Conservation (phyloP, 2,329 filamentous ascomycete genomes). For the Fusarium agapanthi region DNA sequence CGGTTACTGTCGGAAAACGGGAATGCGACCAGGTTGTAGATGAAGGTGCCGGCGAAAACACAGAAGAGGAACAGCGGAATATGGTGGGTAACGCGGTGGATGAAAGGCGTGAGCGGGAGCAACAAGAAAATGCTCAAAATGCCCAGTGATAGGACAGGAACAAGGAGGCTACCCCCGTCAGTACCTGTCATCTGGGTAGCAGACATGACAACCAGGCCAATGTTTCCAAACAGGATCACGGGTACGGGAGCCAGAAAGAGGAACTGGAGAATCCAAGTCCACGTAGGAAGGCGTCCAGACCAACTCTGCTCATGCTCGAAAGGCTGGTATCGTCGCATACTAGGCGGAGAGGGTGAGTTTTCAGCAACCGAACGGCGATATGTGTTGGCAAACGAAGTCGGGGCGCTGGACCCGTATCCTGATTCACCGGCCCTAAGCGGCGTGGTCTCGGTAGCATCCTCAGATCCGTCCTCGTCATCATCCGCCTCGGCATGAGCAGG, state of each 20-base stretch:
- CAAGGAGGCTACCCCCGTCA: conserved; percentile 78
- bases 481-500: conserved; percentile 35
- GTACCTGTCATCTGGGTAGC: conserved; percentile 82
- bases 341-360: conserved; percentile 33
- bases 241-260: conserved; percentile 81
- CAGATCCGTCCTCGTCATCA: conserved; percentile 36
- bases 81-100: conserved; percentile 87
- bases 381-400: conserved; percentile 63
- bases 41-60: conserved; percentile 76
- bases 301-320: conserved; percentile 84
- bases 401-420: conserved; percentile 49
- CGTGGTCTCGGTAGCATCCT: conserved; percentile 60
- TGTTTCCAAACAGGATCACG: conserved; percentile 79
- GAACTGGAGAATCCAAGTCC: conserved; percentile 90
- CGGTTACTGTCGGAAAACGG: conserved; percentile 84
- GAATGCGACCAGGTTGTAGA: conserved; percentile 88
- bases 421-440: conserved; percentile 56
- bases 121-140: conserved; percentile 75
- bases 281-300: conserved; percentile 81
- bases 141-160: conserved; percentile 76
- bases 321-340: conserved; percentile 45
- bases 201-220: conserved; percentile 76
- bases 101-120: conserved; percentile 80
- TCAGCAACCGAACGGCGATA: conserved; percentile 61
- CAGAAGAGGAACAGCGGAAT: conserved; percentile 79